phyloP scores from a whole-genome alignment of 192 early-diverging fungal genomes.

The Coemansia sp. region DNA sequence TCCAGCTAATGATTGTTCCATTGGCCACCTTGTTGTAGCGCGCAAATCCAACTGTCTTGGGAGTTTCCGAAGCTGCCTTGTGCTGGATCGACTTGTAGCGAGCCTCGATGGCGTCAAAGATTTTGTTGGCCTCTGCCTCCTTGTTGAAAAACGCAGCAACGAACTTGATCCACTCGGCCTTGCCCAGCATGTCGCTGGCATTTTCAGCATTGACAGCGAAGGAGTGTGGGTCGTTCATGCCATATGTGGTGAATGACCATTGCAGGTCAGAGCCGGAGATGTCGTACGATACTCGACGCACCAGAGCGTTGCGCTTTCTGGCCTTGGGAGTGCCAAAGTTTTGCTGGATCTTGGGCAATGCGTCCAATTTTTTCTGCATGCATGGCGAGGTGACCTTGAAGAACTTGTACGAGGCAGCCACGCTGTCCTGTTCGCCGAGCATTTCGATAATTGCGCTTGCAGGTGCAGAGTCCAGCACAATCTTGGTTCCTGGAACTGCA shows the following conservation, averaged over 20 bases:
- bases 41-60: conserved; percentile 31
- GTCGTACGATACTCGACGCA: conserved; percentile 49
- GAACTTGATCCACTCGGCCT: conserved; percentile 51
- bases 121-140: conserved; percentile 36
- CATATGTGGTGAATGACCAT: conserved; percentile 54
- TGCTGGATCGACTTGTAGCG: conserved; percentile 37
- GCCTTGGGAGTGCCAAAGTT: conserved; percentile 25
- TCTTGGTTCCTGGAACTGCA: conserved; percentile 31
- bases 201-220: conserved; percentile 39
- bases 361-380: conserved; percentile 55
- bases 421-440: conserved; percentile 26
- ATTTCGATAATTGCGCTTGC: conserved; percentile 49
- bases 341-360: conserved; percentile 34
- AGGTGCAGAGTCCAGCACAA: conserved; percentile 44
- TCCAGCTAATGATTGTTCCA: conserved; percentile 38
- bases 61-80: conserved; percentile 2
- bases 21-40: conserved; percentile 52
- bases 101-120: conserved; percentile 35
- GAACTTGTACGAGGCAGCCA: conserved; percentile 41
- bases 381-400: conserved; percentile 50
- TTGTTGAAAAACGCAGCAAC: conserved; percentile 40
- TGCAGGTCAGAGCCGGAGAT: conserved; percentile 49
- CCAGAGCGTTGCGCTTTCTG: conserved; percentile 10
- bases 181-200: conserved; percentile 40
- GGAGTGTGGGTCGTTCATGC: conserved; percentile 46